phyloP scores from a whole-genome alignment of 345 rosid genomes.

The Citrus maxima region DNA sequence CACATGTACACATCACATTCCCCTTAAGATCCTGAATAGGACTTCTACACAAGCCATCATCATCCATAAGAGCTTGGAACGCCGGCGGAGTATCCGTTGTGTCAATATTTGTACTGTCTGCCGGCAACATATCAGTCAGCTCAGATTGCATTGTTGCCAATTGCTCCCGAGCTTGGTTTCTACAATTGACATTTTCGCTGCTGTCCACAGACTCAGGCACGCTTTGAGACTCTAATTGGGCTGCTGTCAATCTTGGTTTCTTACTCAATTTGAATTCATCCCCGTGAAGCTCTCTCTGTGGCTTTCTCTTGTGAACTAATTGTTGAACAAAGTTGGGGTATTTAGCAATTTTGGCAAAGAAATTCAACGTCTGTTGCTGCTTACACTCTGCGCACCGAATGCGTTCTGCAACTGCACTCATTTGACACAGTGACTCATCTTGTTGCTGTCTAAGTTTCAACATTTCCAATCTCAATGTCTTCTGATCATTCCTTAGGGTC shows the following conservation, averaged over 20 bases:
- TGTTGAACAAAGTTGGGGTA: conserved; percentile 39
- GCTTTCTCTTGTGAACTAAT: conserved; percentile 43
- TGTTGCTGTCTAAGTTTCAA: conserved; percentile 39
- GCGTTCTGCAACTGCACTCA: conserved; percentile 36
- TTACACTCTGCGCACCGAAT: conserved; percentile 36
- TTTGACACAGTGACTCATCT: conserved; percentile 31
- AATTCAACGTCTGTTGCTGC: conserved; percentile 48
- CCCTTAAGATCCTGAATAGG: conserved; percentile 16
- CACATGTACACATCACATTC: conserved; percentile 4
- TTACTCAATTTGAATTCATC: conserved; percentile 25
- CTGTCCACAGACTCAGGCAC: conserved; percentile 10
- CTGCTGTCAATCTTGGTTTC: conserved; percentile 33
- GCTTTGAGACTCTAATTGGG: conserved; percentile 15
- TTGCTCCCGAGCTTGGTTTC: conserved; percentile 30
- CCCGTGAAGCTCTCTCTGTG: conserved; percentile 27
- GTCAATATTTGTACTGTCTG: conserved; percentile 11
- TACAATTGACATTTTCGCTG: conserved; percentile 7
- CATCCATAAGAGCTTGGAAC: conserved; percentile 13
- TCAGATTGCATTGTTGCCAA: conserved; percentile 33
- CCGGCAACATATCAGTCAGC: conserved; percentile 20
- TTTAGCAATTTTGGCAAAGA: conserved; percentile 42
- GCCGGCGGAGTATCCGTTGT: not conserved
- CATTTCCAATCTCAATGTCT: conserved; percentile 40
- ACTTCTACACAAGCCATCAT: conserved; percentile 11
- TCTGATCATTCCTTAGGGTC: conserved; percentile 38